Conservation (phyloP, 441 rosid species). For the Dalechampia spathulata region DNA sequence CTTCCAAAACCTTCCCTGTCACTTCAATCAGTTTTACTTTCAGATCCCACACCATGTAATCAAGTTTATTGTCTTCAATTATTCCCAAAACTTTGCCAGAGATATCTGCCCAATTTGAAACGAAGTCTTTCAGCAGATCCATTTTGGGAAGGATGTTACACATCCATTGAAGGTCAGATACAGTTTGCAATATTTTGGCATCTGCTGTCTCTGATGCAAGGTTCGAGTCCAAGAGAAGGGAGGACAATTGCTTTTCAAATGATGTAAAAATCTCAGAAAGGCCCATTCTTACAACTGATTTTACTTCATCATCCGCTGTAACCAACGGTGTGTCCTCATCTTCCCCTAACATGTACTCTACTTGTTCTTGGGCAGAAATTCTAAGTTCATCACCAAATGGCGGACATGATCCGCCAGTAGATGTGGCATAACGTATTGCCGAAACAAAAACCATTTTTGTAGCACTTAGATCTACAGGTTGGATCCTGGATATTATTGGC, state of each 20-base stretch:
- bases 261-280: slow-evolving; percentile 40
- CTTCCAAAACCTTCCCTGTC: slow-evolving; percentile 75
- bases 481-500: slow-evolving; percentile 46
- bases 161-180: slow-evolving; percentile 70
- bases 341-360: slow-evolving; percentile 74
- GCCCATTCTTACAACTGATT: slow-evolving; percentile 46
- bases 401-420: slow-evolving; percentile 41
- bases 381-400: slow-evolving; percentile 64
- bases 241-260: slow-evolving; percentile 43
- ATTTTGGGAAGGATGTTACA: slow-evolving; percentile 56
- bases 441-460: slow-evolving; percentile 60
- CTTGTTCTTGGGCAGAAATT: slow-evolving; percentile 81
- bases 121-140: slow-evolving; percentile 77
- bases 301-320: slow-evolving; percentile 56
- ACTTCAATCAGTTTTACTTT: slow-evolving; percentile 65
- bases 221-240: slow-evolving; percentile 33
- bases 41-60: slow-evolving; percentile 52
- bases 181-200: slow-evolving; percentile 26
- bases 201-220: slow-evolving; percentile 26
- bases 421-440: slow-evolving; percentile 71
- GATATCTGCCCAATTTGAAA: slow-evolving; percentile 52
- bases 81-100: slow-evolving; percentile 42
- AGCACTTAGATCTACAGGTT: slow-evolving; percentile 39
- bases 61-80: slow-evolving; percentile 48
- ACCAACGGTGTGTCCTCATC: slow-evolving; percentile 54